Percentiles rank a stretch among this genome's conserved stretches.
Conservation (phyloP, 2,329 filamentous ascomycete species). For the Xylaria sp. region DNA sequence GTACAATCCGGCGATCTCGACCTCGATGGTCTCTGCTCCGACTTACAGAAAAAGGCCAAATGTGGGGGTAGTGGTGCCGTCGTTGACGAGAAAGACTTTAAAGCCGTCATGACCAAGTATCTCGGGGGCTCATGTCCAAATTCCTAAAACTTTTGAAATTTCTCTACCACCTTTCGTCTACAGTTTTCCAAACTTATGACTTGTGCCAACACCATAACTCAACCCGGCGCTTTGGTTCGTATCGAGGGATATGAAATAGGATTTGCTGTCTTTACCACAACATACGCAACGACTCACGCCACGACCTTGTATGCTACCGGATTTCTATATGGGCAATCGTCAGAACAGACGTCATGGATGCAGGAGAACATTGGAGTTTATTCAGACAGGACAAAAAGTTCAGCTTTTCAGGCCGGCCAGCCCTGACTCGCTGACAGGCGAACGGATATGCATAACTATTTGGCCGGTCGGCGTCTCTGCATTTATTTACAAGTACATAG, state of each 20-base stretch:
- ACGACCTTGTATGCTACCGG: constrained; percentile 14
- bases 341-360: constrained; percentile 11
- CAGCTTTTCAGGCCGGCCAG: constrained; percentile 20
- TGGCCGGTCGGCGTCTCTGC: constrained; percentile 31
- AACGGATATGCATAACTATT: constrained; percentile 34
- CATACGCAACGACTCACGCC: constrained; percentile 19
- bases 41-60: constrained; percentile 94
- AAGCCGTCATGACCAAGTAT: constrained; percentile 77
- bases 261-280: constrained; percentile 31
- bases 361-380: constrained; percentile 32
- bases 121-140: constrained; percentile 48
- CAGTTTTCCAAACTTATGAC: constrained; percentile 20
- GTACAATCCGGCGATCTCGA: constrained; percentile 94
- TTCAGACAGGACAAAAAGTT: constrained; percentile 32
- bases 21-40: constrained; percentile 89
- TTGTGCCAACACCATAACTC: constrained; percentile 34
- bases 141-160: constrained; percentile 12
- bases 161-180: constrained; percentile 15
- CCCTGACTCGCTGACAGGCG: constrained; percentile 22
- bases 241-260: constrained; percentile 18
- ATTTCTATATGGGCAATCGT: constrained; percentile 18
- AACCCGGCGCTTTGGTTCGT: constrained; percentile 33
- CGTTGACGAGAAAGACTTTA: constrained; percentile 88
- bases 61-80: constrained; percentile 93
- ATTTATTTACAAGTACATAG: constrained; percentile 38